phyloP scores from a whole-genome alignment of 306 rosid genomes.

The Rubus parviflorus region DNA sequence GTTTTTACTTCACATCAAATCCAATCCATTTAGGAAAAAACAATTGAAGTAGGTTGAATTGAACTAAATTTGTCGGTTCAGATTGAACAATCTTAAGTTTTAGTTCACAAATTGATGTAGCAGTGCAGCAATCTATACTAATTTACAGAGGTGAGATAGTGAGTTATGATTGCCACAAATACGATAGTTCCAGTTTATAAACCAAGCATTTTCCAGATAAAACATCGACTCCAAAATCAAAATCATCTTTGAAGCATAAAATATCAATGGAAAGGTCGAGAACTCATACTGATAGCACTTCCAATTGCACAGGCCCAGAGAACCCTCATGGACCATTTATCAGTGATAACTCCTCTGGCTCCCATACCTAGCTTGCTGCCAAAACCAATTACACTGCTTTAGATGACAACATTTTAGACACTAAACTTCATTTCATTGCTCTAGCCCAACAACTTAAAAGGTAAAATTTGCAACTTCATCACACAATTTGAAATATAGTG shows the following conservation, averaged over 20 bases:
- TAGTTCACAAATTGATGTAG: background rate
- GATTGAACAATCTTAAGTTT: background rate
- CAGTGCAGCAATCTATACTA: background rate
- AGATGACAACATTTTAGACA: slow-evolving; percentile 3
- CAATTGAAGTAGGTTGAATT: background rate
- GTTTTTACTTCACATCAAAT: background rate
- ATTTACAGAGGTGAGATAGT: background rate
- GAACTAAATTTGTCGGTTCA: background rate
- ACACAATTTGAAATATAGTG: background rate
- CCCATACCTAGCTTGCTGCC: slow-evolving; percentile 28
- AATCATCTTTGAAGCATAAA: background rate
- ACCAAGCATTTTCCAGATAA: background rate
- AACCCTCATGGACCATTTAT: slow-evolving; percentile 53
- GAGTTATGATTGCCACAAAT: background rate
- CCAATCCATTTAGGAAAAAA: background rate
- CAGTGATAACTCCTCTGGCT: slow-evolving; percentile 40
- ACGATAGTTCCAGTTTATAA: background rate
- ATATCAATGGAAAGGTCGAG: slow-evolving; percentile 1
- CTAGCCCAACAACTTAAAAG: background rate
- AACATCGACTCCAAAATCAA: background rate
- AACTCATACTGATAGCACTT: slow-evolving; percentile 35
- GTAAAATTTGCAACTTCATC: background rate
- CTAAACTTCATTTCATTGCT: background rate
- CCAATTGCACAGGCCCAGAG: slow-evolving; percentile 49
- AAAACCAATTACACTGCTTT: slow-evolving; percentile 8